Evolutionary conservation across 2,329 filamentous ascomycete species (phyloP).

Genomic region (Pseudogymnoascus sp.): DNA sequence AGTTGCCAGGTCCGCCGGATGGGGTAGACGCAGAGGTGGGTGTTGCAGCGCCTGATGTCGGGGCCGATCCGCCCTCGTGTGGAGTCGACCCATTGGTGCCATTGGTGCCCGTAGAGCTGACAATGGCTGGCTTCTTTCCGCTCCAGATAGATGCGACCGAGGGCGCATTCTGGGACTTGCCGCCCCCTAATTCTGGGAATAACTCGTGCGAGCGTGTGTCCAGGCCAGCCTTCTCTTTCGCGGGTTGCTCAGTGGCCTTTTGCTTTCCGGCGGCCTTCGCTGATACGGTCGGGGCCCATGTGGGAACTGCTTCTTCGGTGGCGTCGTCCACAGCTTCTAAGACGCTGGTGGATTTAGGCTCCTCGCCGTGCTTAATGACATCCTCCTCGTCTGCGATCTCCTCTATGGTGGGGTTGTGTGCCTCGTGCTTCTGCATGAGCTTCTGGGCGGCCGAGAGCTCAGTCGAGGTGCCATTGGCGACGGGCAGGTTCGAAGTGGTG

Average conservation of each 20-base stretch:
- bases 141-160: slow-evolving; percentile 70
- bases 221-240: slow-evolving; percentile 39
- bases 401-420: slow-evolving; percentile 61
- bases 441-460: slow-evolving; percentile 36
- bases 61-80: slow-evolving; percentile 44
- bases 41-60: slow-evolving; percentile 50
- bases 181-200: slow-evolving; percentile 82
- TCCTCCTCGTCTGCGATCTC: slow-evolving; percentile 79
- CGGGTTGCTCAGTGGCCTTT: slow-evolving; percentile 41
- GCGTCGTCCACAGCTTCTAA: slow-evolving; percentile 23
- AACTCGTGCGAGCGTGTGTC: slow-evolving; percentile 84
- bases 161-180: slow-evolving; percentile 49
- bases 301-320: slow-evolving; percentile 35
- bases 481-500: slow-evolving; percentile 12
- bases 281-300: slow-evolving; percentile 42
- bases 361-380: slow-evolving; percentile 49
- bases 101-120: slow-evolving; percentile 44
- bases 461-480: slow-evolving; percentile 16
- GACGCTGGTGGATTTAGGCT: slow-evolving; percentile 33
- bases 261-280: slow-evolving; percentile 62
- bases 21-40: slow-evolving; percentile 31
- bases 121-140: slow-evolving; percentile 48
- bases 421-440: slow-evolving; percentile 54
- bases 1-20: slow-evolving; percentile 39
- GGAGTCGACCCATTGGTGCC: slow-evolving; percentile 43